Conservation (phyloP, 2,329 filamentous ascomycete species). For the Pestalotiopsis sp. region DNA sequence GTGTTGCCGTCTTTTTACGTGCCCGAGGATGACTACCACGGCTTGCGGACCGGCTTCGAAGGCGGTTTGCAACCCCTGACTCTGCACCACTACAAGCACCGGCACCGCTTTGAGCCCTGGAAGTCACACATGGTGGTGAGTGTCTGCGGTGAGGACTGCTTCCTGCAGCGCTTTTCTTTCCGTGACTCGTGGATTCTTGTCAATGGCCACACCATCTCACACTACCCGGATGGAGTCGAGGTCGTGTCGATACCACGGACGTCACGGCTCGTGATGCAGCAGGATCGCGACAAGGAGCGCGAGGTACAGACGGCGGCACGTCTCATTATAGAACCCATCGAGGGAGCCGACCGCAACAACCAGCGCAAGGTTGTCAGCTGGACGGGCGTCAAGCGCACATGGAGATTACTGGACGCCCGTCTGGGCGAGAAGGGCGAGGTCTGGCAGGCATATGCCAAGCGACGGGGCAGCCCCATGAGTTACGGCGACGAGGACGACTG, state of each 20-base stretch:
- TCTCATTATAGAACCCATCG: conserved; percentile 34
- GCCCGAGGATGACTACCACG: conserved; percentile 36
- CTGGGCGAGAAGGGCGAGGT: conserved; percentile 38
- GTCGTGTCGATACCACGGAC: conserved; percentile 13
- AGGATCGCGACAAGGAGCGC: conserved; percentile 12
- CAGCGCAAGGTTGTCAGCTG: conserved; percentile 35
- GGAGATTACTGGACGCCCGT: conserved; percentile 43
- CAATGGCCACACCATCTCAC: conserved; percentile 47
- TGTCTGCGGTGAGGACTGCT: conserved; percentile 47
- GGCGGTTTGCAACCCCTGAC: conserved; percentile 42
- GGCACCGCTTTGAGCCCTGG: conserved; percentile 41
- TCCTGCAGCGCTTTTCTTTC: conserved; percentile 49
- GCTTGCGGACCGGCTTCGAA: conserved; percentile 36
- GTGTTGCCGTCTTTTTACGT: conserved; percentile 46
- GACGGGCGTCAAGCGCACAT: conserved; percentile 40
- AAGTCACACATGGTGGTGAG: conserved; percentile 44
- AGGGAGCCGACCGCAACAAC: conserved; percentile 20
- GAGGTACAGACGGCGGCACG: conserved; percentile 24
- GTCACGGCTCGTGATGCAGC: conserved; percentile 14
- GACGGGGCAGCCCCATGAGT: conserved; percentile 15
- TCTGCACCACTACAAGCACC: conserved; percentile 41
- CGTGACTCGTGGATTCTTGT: conserved; percentile 46
- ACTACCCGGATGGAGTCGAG: conserved; percentile 42
- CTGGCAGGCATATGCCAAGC: conserved; percentile 50
- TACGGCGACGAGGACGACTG: conserved; percentile 22